Evolutionary conservation across 306 rosid genomes (phyloP).

Genomic region (Inga oerstediana): DNA sequence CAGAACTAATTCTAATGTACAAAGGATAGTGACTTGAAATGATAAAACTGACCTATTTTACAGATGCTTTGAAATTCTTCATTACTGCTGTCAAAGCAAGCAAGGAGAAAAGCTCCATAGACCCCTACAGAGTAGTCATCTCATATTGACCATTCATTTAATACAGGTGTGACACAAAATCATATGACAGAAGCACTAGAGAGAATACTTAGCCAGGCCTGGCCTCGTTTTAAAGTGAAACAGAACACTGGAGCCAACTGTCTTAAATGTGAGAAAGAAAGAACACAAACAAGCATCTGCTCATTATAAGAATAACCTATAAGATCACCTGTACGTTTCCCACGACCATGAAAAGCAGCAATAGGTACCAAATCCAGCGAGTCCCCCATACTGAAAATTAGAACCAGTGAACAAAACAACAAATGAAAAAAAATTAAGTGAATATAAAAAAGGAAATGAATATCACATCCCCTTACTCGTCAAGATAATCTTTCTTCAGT

Average conservation of each 20-base stretch:
- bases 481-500: too few species aligned
- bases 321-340: too few species aligned
- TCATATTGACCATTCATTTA: constrained; percentile 29
- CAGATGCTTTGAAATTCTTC: constrained; percentile 96
- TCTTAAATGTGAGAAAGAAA: neutral
- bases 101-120: constrained; percentile 91
- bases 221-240: too few species aligned
- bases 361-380: too few species aligned
- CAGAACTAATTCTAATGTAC: constrained; percentile 24
- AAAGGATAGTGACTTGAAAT: constrained; percentile 24
- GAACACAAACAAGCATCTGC: neutral
- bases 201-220: neutral
- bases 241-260: too few species aligned
- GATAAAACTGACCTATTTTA: constrained; percentile 71
- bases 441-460: too few species aligned
- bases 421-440: too few species aligned
- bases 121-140: constrained; percentile 60
- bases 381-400: too few species aligned
- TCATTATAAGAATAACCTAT: too few species aligned
- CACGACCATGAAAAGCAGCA: too few species aligned
- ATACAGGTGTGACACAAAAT: constrained; percentile 17
- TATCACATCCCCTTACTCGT: too few species aligned
- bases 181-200: constrained; percentile 25
- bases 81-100: constrained; percentile 71
- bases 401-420: too few species aligned